Evolutionary conservation across 345 rosid genomes (phyloP), one percentile per base, ranked within the genome.

Genomic region (Gossypium bickii): DNA sequence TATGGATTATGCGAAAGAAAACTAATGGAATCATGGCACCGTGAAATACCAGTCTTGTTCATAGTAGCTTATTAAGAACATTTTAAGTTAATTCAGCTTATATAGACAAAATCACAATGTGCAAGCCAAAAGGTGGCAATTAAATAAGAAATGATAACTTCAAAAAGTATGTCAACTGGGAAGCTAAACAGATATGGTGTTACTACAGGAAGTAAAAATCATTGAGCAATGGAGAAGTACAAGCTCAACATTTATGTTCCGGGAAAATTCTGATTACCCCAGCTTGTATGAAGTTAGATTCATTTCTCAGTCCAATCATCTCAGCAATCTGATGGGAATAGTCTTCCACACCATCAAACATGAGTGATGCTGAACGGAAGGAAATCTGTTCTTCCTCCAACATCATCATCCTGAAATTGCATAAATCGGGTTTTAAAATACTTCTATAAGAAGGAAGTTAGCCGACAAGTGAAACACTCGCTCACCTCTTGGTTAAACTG

Each of bases 311-410:
- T 22, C 99, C 99, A 68, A 93, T 92, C 93, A 96, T 96, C 83
- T 93, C 87, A 6, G 99, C 99, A 60, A 96, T 93, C 82, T 96
- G 99, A 83, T 93, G 98, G 0, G 99, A 91, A 84, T 96, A 96
- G 72, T 96, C 99, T 88, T 96, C 99, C 66, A 96, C 86, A 45
- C 97, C 93, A 83, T 96, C 97, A 84, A 82, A 93, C 89, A 87
- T 93, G 68, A 78, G 87, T 38, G 97, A 88, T 44, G 93, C 91
- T 25, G 99, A 93, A 38, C 97, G 91, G 66, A 96, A 96, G 16
- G 99, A 93, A 76, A 96, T 92, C 79, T 93, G 98, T 68, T 96
- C 97, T 13, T 93, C 94, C 45, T 96, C 97, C 89, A 95, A 65
- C 88, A 93, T 93, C 99, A 96, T 96, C 98, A 96, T 96, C 84